Percentiles rank a stretch among this genome's conserved stretches.
These are phyloP conservation scores for Selaginella tamariscina DNA, from an alignment of 75 land plant species.

Conservation along the genomic window DNA sequence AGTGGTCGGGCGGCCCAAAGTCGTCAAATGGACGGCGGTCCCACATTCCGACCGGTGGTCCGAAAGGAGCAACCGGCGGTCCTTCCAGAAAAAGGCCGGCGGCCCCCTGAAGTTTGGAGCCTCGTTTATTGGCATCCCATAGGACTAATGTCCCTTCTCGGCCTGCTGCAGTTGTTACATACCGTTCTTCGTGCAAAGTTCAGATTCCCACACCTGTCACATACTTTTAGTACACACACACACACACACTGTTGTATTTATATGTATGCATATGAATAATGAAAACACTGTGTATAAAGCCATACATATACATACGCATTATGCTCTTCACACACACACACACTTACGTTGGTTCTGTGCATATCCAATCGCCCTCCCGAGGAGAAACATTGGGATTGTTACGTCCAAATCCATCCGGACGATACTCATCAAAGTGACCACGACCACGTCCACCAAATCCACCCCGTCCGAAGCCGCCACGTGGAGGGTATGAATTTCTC, in stretches of 20 bases:
- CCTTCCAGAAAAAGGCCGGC: conserved; percentile 34
- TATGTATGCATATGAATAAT: too few species aligned
- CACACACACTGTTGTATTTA: too few species aligned
- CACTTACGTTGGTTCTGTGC: conserved; percentile 60
- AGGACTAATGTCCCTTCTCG: conserved; percentile 26
- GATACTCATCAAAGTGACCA: background rate
- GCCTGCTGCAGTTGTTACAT: conserved; percentile 68
- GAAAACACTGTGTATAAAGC: too few species aligned
- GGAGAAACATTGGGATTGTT: conserved; percentile 62
- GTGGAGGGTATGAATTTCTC: too few species aligned
- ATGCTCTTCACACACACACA: too few species aligned
- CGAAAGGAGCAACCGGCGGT: conserved; percentile 42
- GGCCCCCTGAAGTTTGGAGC: conserved; percentile 31
- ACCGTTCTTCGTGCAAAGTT: conserved; percentile 62
- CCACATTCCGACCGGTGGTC: conserved; percentile 35
- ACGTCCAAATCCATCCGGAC: conserved; percentile 29
- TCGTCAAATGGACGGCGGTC: conserved; percentile 27
- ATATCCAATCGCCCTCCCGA: conserved; percentile 76
- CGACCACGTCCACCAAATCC: background rate
- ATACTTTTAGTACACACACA: too few species aligned
- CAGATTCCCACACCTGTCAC: conserved; percentile 56
- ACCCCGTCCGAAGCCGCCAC: background rate
- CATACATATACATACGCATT: too few species aligned
- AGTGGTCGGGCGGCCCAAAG: conserved; percentile 21
- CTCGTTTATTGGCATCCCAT: conserved; percentile 21